A percentile compares a stretch with the other conserved stretches of the same genome.
phyloP scores from a whole-genome alignment of 306 rosid genomes.

The Gillenia trifoliata region DNA sequence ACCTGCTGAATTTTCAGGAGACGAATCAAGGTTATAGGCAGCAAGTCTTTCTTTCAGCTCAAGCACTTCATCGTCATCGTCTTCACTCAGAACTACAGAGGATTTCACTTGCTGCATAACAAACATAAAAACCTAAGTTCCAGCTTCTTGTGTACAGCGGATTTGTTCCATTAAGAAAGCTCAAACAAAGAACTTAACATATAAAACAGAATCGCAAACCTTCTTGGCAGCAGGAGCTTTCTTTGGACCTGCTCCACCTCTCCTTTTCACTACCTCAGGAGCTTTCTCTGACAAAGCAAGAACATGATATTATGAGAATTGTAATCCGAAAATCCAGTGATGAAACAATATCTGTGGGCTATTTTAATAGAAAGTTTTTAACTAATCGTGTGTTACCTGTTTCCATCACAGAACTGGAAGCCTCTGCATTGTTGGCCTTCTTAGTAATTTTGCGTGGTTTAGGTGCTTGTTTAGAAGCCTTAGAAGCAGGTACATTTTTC shows the following conservation, averaged over 20 bases:
- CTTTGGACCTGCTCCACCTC: conserved; percentile 47
- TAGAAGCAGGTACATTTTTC: conserved; percentile 25
- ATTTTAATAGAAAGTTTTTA: not conserved
- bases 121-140: not conserved
- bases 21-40: conserved; percentile 72
- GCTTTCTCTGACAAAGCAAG: conserved; percentile 40
- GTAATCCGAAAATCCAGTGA: not conserved
- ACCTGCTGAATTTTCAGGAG: conserved; percentile 67
- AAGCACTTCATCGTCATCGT: conserved; percentile 41
- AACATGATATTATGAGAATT: not conserved
- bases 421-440: conserved; percentile 48
- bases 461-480: conserved; percentile 39
- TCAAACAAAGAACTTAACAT: not conserved
- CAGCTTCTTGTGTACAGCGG: not conserved
- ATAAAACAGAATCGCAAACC: conserved; percentile 26
- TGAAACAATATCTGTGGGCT: not conserved
- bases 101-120: conserved; percentile 33
- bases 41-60: conserved; percentile 93
- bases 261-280: conserved; percentile 47
- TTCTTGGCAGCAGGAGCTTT: conserved; percentile 50
- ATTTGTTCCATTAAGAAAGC: no score
- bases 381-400: conserved; percentile 44
- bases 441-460: conserved; percentile 69
- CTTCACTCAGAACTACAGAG: conserved; percentile 20
- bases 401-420: conserved; percentile 51